A percentile compares a stretch with the other conserved stretches of the same genome.
phyloP scores from a whole-genome alignment of 805 yeast genomes.

The Pichia paraexigua region DNA sequence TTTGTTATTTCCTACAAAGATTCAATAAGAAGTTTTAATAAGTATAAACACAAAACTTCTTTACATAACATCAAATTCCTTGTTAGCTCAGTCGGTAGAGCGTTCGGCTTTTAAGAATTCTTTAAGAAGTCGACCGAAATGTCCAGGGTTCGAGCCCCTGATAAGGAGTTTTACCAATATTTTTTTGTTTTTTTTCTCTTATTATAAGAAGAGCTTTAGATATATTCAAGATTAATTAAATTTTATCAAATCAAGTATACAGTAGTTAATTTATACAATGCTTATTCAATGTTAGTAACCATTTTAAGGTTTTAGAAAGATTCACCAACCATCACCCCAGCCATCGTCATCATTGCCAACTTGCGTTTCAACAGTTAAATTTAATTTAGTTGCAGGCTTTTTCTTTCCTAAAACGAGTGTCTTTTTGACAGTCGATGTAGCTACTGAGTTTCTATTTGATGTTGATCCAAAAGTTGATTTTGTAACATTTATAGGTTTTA shows the following conservation, averaged over 20 bases:
- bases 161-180: constrained; percentile 33
- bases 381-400: constrained; percentile 22
- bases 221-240: no score
- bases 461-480: neutral
- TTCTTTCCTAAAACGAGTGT: constrained; percentile 11
- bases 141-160: constrained; percentile 61
- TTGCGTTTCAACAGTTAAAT: constrained; percentile 28
- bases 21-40: no score
- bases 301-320: neutral
- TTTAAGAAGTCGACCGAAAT: constrained; percentile 39
- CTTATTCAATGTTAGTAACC: neutral
- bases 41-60: no score
- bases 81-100: constrained; percentile 63
- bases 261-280: neutral
- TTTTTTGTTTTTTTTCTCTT: neutral
- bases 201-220: no score
- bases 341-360: constrained; percentile 31
- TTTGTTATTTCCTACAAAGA: no score
- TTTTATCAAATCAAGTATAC: neutral
- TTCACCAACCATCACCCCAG: constrained; percentile 41
- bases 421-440: constrained; percentile 2
- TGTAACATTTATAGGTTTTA: neutral
- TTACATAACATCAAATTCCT: constrained; percentile 3
- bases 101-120: constrained; percentile 52
- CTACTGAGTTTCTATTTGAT: neutral